Evolutionary conservation across 2,329 filamentous ascomycete genomes (phyloP), one percentile per base, ranked within the genome.

Genomic region (Nothopassalora personata): DNA sequence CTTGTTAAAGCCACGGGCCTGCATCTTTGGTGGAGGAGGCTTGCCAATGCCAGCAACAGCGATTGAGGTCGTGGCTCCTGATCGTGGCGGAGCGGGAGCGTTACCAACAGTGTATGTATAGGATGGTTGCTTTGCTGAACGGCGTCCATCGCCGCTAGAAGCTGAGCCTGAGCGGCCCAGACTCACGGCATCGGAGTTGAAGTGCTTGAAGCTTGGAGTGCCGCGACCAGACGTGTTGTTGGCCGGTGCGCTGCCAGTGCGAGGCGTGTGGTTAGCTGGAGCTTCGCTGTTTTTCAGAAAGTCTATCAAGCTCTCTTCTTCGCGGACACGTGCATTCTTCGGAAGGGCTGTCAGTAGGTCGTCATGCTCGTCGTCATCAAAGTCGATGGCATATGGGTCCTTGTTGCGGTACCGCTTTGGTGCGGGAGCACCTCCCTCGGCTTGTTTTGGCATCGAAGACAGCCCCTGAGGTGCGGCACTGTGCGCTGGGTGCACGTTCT

Each of bases 381-480:
- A 79, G 69, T 97, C 92, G 63, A 97, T 90, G n/a, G 91, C 90
- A 66, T 97, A 97, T 0, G 93, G 94, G 68, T 99, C 94, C 58
- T 84, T 89, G 54, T 91, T 85, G 30, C 90, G 86, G 49, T 87
- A 84, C 48, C 87, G 89, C 69, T 89, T 96, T 56, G 89, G 84
- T 10, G 53, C 43, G 6, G 62, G 60, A 45, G 56, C 61, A 19
- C 28, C 34, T 3, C 54, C 50, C 10, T 45, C 54, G 8, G 47
- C 39, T 18, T 43, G n/a, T n/a, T 46, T 47, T 18, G 39, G 34
- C 31, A 52, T 43, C 9, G 54, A 59, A 18, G 59, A 59, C 28
- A 63, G 52, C 7, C 64, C 52, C 43, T 57, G 61, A 6, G 58
- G 61, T 19, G 59, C 58, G 18, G 58, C 63, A 18, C 54, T 58